Base-by-base conservation (phyloP, 768 basidiomycete genomes). In the Russula vinacea region DNA sequence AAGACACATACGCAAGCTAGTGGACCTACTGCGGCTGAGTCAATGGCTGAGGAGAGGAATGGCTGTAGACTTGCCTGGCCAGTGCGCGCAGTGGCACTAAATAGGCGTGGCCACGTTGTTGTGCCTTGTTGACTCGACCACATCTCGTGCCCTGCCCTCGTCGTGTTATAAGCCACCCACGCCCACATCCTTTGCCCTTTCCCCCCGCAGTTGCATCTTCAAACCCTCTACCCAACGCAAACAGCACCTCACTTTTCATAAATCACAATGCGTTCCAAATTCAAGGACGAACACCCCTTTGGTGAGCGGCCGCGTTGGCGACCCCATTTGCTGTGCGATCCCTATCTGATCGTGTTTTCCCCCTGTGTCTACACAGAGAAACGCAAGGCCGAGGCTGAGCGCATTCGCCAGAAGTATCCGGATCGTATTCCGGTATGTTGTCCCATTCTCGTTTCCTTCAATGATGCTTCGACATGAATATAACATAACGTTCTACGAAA, bases 271-370 rank as follows among this genome's bases (percentile, higher is more conserved):
- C 86, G 91, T 77, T 93, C 92, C 74, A 94, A 94, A 79, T 95
- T 95, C 82, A 95, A 94, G 87, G 96, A 98, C 78, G 96, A 98
- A 79, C 96, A 99, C 77, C 93, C 93, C 67, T 98, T 98, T 75
- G 96, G 96, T 96, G 58, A 71, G 87, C 79, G 47, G 55, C 71
- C 0, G 45, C 22, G 9, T 9, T 9, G 10, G 69, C 57, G 60
- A 26, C 66, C 66, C 72, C 70, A 47, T 68, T 65, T 71, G 64
- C 56, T 58, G 44, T 64, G 69, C 69, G 74, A 64, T 5, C 72
- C 37, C 26, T 67, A 72, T 60, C 73, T 78, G 73, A 79, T 76
- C 70, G 63, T 64, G 70, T 71, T 53, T 64, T 22, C n/a, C 1
- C 1, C 59, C 67, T 49, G 47, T 64, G 9, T 61, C 47, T 22